Evolutionary conservation across 2,329 filamentous ascomycete genomes (phyloP).

Genomic region (Massarina eburnea): DNA sequence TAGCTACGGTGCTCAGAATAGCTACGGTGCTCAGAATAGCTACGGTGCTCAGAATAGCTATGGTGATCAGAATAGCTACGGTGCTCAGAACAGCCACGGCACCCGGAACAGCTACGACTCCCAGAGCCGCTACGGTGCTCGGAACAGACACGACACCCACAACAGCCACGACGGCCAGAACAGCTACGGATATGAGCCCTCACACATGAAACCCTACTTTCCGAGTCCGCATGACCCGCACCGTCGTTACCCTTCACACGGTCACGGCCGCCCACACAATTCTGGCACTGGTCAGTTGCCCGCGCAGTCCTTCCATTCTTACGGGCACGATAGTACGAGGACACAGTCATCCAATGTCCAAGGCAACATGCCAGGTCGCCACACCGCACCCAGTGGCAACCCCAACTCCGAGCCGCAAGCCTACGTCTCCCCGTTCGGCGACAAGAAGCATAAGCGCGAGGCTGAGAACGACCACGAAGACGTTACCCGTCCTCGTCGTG

Average conservation of each 20-base stretch:
- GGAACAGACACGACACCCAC: no score
- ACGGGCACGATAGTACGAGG: conserved; percentile 2
- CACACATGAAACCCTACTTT: conserved; percentile 3
- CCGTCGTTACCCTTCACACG: conserved; percentile 8
- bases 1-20: no score
- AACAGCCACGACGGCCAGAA: neutral
- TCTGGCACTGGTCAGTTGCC: neutral
- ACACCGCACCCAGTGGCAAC: neutral
- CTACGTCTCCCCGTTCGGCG: conserved; percentile 7
- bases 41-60: no score
- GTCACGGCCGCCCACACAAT: conserved; percentile 3
- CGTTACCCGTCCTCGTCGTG: neutral
- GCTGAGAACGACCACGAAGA: neutral
- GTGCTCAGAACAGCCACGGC: no score
- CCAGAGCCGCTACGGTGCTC: no score
- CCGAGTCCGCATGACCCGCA: conserved; percentile 2
- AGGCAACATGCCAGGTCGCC: no score
- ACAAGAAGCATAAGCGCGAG: neutral
- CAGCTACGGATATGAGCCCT: neutral
- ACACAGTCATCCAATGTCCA: conserved; percentile 4
- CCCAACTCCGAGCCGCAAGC: neutral
- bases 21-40: no score
- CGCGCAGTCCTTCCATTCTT: conserved; percentile 4
- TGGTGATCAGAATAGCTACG: no score
- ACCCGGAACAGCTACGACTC: no score